Conservation (phyloP, 129 eudicot genomes). For the Artemisia annua region DNA sequence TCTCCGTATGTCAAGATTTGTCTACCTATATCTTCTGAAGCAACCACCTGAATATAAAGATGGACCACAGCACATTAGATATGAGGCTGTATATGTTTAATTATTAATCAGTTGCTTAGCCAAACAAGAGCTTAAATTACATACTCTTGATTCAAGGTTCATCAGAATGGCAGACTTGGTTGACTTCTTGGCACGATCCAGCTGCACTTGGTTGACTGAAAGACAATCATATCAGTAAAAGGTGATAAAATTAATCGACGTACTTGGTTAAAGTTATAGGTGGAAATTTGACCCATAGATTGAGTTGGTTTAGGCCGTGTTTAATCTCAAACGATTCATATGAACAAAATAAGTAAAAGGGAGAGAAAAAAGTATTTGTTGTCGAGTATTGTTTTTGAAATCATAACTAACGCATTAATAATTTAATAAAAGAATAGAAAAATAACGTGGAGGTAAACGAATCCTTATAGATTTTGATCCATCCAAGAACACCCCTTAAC, state of each 20-base stretch:
- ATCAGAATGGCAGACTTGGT: constrained; percentile 89
- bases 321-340: too few relatives aligned
- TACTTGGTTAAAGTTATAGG: background rate
- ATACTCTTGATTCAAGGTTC: constrained; percentile 97
- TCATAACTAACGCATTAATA: too few relatives aligned
- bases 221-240: constrained; percentile 7
- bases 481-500: background rate
- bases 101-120: constrained; percentile 10
- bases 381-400: too few relatives aligned
- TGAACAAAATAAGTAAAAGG: too few relatives aligned
- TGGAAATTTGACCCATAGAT: background rate
- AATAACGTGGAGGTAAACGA: too few relatives aligned
- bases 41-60: constrained; percentile 63
- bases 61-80: constrained; percentile 10
- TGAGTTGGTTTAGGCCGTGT: background rate
- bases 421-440: too few relatives aligned
- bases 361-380: too few relatives aligned
- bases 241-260: background rate
- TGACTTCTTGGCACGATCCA: constrained; percentile 85
- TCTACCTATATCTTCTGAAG: constrained; percentile 94
- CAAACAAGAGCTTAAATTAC: constrained; percentile 20
- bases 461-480: background rate
- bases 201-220: constrained; percentile 72
- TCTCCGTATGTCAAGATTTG: constrained; percentile 95
- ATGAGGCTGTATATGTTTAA: background rate